A percentile compares a stretch with the other conserved stretches of the same genome.
Conservation (phyloP, 768 basidiomycete species). For the Lactarius quietus region DNA sequence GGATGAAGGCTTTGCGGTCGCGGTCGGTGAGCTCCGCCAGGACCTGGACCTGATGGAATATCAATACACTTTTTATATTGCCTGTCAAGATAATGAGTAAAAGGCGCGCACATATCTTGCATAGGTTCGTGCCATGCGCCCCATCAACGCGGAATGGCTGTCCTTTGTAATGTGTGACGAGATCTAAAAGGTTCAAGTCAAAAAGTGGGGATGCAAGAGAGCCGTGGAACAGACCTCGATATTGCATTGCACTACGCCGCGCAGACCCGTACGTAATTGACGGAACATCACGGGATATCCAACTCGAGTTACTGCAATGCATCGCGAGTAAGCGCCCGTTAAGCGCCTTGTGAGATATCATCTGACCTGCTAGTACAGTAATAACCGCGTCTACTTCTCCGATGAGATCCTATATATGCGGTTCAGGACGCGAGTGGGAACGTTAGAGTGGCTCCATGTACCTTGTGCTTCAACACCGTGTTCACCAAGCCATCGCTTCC, state of each 20-base stretch:
- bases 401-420: constrained; percentile 65
- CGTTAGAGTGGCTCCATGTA: constrained; percentile 35
- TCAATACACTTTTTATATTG: not conserved
- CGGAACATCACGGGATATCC: constrained; percentile 89
- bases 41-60: constrained; percentile 55
- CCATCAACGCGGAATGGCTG: constrained; percentile 91
- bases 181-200: constrained; percentile 46
- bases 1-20: constrained; percentile 59
- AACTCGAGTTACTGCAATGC: constrained; percentile 78
- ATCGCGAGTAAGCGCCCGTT: not conserved
- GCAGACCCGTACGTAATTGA: constrained; percentile 93
- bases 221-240: constrained; percentile 50
- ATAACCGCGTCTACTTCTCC: constrained; percentile 89
- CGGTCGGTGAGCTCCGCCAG: constrained; percentile 66
- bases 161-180: constrained; percentile 64
- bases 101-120: constrained; percentile 71
- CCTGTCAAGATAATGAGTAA: not conserved
- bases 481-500: constrained; percentile 84
- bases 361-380: constrained; percentile 68
- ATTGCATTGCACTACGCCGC: constrained; percentile 89
- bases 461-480: constrained; percentile 75
- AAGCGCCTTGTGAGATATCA: constrained; percentile 8
- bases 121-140: constrained; percentile 87
- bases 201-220: not conserved
- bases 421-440: not conserved